A percentile compares a stretch with the other conserved stretches of the same genome.
These are phyloP conservation scores for Metrosideros polymorpha DNA, from an alignment of 441 rosid genomes.

Conservation along the genomic window DNA sequence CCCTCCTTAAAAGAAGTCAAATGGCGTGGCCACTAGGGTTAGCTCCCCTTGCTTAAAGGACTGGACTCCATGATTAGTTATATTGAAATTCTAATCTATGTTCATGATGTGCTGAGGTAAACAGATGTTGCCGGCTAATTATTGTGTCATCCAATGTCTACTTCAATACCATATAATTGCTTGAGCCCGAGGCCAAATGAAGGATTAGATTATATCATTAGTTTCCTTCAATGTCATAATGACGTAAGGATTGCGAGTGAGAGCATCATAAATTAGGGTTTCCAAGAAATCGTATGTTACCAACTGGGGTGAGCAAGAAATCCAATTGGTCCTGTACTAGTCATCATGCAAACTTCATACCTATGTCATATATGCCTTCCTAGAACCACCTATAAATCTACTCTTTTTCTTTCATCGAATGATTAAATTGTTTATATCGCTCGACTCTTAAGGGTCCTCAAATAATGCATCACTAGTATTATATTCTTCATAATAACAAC, in stretches of 20 bases:
- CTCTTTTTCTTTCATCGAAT: background rate
- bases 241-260: background rate
- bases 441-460: background rate
- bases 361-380: background rate
- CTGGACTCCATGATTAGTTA: background rate
- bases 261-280: background rate
- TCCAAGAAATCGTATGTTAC: background rate
- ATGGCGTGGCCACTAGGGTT: background rate
- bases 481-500: background rate
- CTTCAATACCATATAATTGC: background rate
- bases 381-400: background rate
- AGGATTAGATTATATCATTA: background rate
- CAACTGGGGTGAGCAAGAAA: background rate
- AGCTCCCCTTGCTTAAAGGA: background rate
- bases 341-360: background rate
- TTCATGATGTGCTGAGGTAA: background rate
- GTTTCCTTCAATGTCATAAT: background rate
- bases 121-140: background rate
- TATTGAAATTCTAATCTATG: background rate
- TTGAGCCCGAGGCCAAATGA: background rate
- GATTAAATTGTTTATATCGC: background rate
- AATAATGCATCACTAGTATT: background rate
- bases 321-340: background rate
- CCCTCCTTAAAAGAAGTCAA: background rate
- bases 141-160: background rate